phyloP scores from a whole-genome alignment of 2,329 filamentous ascomycete genomes.

The Hypoxylon sp. region DNA sequence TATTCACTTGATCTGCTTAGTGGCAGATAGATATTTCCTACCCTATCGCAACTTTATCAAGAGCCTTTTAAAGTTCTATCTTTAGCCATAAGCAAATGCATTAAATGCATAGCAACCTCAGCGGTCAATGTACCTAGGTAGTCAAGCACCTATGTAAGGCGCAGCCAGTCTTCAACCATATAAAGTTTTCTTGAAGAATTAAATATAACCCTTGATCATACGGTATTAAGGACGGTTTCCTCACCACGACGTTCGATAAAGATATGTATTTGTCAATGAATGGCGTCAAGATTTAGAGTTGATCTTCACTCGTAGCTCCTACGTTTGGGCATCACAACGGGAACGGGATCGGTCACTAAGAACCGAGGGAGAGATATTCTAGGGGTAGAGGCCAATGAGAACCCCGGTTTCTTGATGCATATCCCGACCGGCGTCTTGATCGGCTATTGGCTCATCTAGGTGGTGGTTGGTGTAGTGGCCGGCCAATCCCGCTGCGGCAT shows the following conservation, averaged over 20 bases:
- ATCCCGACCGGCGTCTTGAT: constrained; percentile 31
- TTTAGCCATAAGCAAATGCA: constrained; percentile 1
- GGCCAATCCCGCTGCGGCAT: constrained; percentile 45
- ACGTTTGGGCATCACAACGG: constrained; percentile 23
- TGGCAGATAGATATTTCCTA: background rate
- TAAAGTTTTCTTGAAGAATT: constrained; percentile 18
- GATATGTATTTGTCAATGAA: constrained; percentile 29
- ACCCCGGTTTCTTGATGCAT: constrained; percentile 25
- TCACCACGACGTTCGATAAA: constrained; percentile 20
- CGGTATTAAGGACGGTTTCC: constrained; percentile 16
- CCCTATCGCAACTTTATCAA: background rate
- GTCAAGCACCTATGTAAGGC: constrained; percentile 2
- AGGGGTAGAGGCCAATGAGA: constrained; percentile 30
- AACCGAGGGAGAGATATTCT: constrained; percentile 33
- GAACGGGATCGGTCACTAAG: constrained; percentile 31
- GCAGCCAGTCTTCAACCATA: constrained; percentile 10
- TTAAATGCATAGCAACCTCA: background rate
- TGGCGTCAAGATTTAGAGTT: constrained; percentile 17
- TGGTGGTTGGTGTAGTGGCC: constrained; percentile 20
- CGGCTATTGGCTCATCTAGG: constrained; percentile 26
- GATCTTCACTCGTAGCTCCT: constrained; percentile 16
- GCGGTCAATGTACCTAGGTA: background rate
- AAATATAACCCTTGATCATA: constrained; percentile 24
- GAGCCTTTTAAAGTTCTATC: background rate
- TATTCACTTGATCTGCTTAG: background rate